Evolutionary conservation across 176 grass and related monocot species (phyloP), one percentile per base, ranked within the genome.

Genomic region (Pharus latifolius): DNA sequence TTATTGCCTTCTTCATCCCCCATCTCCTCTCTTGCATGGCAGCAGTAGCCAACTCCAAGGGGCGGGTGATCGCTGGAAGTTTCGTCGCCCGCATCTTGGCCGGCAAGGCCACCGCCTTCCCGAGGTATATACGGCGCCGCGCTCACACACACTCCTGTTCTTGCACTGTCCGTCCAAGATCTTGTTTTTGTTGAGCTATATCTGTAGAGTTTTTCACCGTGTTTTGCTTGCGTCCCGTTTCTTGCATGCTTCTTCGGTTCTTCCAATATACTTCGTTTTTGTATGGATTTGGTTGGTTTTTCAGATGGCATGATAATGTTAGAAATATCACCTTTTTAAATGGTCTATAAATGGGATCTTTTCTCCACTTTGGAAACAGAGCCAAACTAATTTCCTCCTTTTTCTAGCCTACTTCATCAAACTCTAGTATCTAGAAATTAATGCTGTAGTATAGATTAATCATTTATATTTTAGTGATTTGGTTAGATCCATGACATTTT

Each of bases 41-140:
- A 78, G 90, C 95, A 86, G 87, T 85, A 71, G 95, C 76, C 34
- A 76, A 27, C 16, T 76, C 67, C 47, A 98, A 90, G 84, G 87
- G 90, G 63, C 90, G 87, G 69, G 74, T 26, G 60, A 76, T 99
- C 82, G 87, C 84, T 81, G 84, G 84, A 49, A 83, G 82, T 74
- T 77, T 99, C 68, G 66, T 94, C 32, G 73, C 84, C 72, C 95
- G 86, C 71, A 80, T 84, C 87, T 72, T 92, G 20, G 74, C 74
- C 65, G 58, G 79, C 66, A 58, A 66, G 68, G 54, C 55, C 38
- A 30, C 19, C 56, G 52, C 84, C 11, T 69, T 74, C 81, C 88
- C 84, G 24, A 82, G 88, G 92, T 96, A 85, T 46, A 31, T 10
- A 37, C 19, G 13, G 10, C 29, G n/a, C 45, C 7, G 49, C 37